These are phyloP conservation scores for Inosperma sp. DNA, from an alignment of 768 basidiomycete species.

Conservation along the genomic window DNA sequence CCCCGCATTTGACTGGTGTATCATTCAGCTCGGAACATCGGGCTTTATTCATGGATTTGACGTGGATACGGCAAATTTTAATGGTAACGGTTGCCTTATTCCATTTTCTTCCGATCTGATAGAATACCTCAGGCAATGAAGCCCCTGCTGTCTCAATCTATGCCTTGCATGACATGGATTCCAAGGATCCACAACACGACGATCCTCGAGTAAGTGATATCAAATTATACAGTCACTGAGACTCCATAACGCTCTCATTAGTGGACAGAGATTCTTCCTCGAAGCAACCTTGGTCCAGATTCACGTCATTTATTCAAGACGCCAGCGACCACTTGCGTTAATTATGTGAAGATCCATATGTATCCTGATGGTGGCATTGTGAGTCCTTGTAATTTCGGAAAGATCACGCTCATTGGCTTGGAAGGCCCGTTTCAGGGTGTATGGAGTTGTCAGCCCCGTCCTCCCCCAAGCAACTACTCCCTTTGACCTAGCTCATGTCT, in stretches of 20 bases:
- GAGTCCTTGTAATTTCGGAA: constrained; percentile 28
- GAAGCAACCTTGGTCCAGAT: constrained; percentile 70
- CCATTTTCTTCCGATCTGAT: constrained; percentile 1
- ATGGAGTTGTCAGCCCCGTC: constrained; percentile 70
- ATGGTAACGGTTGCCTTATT: constrained; percentile 46
- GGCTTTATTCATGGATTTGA: constrained; percentile 79
- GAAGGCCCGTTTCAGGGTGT: constrained; percentile 89
- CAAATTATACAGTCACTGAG: neutral
- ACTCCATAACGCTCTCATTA: constrained; percentile 30
- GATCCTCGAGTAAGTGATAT: constrained; percentile 48
- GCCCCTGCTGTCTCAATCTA: constrained; percentile 80
- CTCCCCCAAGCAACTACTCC: constrained; percentile 45
- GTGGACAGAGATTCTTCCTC: constrained; percentile 83
- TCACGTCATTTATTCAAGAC: constrained; percentile 88
- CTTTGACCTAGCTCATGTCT: constrained; percentile 89
- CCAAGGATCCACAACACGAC: constrained; percentile 41
- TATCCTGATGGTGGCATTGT: constrained; percentile 98
- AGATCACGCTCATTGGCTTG: constrained; percentile 11
- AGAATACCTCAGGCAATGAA: constrained; percentile 62
- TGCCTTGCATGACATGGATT: constrained; percentile 42
- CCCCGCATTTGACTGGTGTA: constrained; percentile 86
- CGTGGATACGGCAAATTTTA: constrained; percentile 93
- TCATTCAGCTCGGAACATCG: constrained; percentile 79
- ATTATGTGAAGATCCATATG: constrained; percentile 88
- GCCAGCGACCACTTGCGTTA: constrained; percentile 46